Evolutionary conservation across 2,329 filamentous ascomycete species (phyloP), one percentile per base, ranked within the genome.

Genomic region (Beauveria sp.): DNA sequence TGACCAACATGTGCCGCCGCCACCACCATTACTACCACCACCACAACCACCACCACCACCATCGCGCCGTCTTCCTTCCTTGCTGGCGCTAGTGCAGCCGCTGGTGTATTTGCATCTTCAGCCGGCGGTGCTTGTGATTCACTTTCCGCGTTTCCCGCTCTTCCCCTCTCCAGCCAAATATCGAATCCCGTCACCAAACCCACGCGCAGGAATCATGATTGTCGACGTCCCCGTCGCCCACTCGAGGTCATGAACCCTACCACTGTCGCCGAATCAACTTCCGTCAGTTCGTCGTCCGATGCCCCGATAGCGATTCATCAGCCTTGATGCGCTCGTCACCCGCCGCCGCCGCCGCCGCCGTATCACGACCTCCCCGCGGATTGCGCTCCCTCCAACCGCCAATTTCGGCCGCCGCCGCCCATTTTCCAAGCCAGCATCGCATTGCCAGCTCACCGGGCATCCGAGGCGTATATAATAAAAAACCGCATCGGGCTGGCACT

Each of bases 41-140:
- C 26, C 48, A 52, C 34, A 7, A 53, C 34, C 5, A 54, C 48
- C 12, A 40, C 30, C 30, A 40, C 52, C 30, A 24, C 37, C 52
- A 55, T 55, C 52, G 28, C 18, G 22, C 24, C 55, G 46, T 34
- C 34, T 28, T 30, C n/a, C 46, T 44, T 58, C 34, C 55, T 34
- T 28, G 18, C 34, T 22, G 34, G 55, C 55, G 55, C 55, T 58
- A 58, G 55, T 24, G 55, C 47, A 58, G 55, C 55, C 47, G 55
- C 55, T 41, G 34, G 46, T 34, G n/a, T 26, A 22, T 43, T 8
- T 46, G 24, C 51, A 30, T 51, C 37, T 58, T 58, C 55, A 37
- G 14, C 28, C 46, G 8, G 46, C 6, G 46, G 34, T 43, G 47
- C 55, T 51, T 37, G 46, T 51, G 34, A 58, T 58, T 48, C 46